These are phyloP conservation scores for Colletotrichum scovillei DNA, from an alignment of 2,329 filamentous ascomycete species.

Conservation along the genomic window DNA sequence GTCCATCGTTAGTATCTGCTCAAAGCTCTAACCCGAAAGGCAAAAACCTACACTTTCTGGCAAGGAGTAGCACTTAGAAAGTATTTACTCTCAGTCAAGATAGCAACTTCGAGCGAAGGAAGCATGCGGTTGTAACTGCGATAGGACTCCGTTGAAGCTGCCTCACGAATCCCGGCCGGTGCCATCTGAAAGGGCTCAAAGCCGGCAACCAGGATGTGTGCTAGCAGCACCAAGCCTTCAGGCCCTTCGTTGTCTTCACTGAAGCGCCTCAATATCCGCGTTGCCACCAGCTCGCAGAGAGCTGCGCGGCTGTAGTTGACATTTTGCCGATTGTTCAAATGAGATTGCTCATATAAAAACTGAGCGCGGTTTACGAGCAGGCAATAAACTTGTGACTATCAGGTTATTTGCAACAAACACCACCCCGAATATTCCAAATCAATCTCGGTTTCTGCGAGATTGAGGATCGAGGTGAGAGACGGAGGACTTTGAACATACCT, in stretches of 20 bases:
- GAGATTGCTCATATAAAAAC: slow-evolving; percentile 82
- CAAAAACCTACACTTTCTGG: slow-evolving; percentile 71
- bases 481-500: slow-evolving; percentile 54
- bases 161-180: slow-evolving; percentile 71
- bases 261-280: slow-evolving; percentile 80
- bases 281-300: slow-evolving; percentile 84
- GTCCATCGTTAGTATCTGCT: slow-evolving; percentile 38
- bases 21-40: slow-evolving; percentile 61
- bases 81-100: slow-evolving; percentile 82
- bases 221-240: slow-evolving; percentile 77
- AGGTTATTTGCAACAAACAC: neutral
- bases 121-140: slow-evolving; percentile 69
- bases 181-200: slow-evolving; percentile 90
- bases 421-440: neutral
- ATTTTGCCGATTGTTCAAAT: slow-evolving; percentile 81
- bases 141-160: slow-evolving; percentile 62
- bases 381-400: slow-evolving; percentile 75
- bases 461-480: neutral
- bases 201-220: slow-evolving; percentile 83
- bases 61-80: slow-evolving; percentile 83
- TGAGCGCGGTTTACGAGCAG: slow-evolving; percentile 84
- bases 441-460: neutral
- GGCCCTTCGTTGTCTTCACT: slow-evolving; percentile 81
- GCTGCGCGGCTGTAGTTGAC: slow-evolving; percentile 82
- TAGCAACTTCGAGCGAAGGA: slow-evolving; percentile 85